Base-by-base conservation (phyloP, 1,284 basidiomycete genomes). In the Moesziomyces sp. region DNA sequence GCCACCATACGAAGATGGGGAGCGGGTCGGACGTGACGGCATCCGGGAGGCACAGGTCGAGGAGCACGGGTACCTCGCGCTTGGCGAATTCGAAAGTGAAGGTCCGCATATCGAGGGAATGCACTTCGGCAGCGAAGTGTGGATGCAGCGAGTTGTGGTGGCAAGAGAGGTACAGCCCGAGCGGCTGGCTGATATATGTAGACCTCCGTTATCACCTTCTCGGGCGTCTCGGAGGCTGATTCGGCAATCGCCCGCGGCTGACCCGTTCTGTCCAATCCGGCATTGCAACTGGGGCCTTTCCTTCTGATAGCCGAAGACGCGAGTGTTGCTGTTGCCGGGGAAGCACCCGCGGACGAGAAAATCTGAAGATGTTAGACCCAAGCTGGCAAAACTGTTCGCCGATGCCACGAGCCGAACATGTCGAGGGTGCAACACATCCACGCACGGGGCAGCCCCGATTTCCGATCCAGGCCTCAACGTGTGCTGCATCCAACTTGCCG, bases 1-100 rank as follows among this genome's bases (percentile, higher is more conserved):
- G 75, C 58, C 60, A 66, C 68, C 75, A 75, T 35, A 70, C 28
- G 26, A 74, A 62, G 56, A 77, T 52, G 43, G 75, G 73, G 23
- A 74, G 53, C 3, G 72, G 65, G 13, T 24, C 18, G 28, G 58
- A 55, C 11, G 65, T 47, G 11, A 52, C 1, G 16, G 52, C 47
- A 54, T 65, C 65, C 35, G 69, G 74, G 5, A 76, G 46, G 45
- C 55, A 68, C 33, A 76, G 65, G 57, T 76, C 74, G 52, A 76
- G 58, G 26, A 52, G 35, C 14, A 76, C 46, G 24, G 67, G 58
- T n/a, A 74, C 56, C 26, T 69, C 38, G 46, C 62, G 61, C 45
- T 59, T 56, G 51, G 62, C 67, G 45, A 59, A 73, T 40, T 68
- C 60, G 57, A 73, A 72, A 0, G 59, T 63, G 52, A 61, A 19